A percentile compares a stretch with the other conserved stretches of the same genome.
These are phyloP conservation scores for Botrytis medusae DNA, from an alignment of 2,329 filamentous ascomycete species.

Conservation along the genomic window DNA sequence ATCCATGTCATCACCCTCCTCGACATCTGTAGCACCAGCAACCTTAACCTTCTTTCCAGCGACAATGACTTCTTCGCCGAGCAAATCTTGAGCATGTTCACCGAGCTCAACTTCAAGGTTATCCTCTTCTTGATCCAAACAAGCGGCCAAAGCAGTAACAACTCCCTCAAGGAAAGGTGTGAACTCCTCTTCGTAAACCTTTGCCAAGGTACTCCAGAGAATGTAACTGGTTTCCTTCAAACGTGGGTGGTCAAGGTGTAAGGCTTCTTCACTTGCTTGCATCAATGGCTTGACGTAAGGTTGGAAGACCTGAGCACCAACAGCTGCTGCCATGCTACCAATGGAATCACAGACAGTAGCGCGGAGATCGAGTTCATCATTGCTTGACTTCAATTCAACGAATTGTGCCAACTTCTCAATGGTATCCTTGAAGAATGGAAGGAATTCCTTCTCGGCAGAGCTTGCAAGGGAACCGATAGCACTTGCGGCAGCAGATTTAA, in stretches of 20 bases:
- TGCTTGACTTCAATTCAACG: constrained; percentile 80
- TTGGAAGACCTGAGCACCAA: constrained; percentile 83
- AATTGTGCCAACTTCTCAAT: constrained; percentile 88
- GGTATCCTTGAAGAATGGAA: constrained; percentile 86
- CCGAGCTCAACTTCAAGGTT: constrained; percentile 75
- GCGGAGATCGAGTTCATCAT: constrained; percentile 86
- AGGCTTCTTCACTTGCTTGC: constrained; percentile 86
- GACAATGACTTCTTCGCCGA: constrained; percentile 74
- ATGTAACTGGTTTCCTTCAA: constrained; percentile 97
- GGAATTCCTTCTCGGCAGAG: constrained; percentile 77
- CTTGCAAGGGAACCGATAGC: constrained; percentile 89
- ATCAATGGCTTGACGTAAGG: constrained; percentile 89
- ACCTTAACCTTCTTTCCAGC: constrained; percentile 85
- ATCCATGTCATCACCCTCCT: constrained; percentile 59
- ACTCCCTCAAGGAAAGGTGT: constrained; percentile 75
- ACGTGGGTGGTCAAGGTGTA: constrained; percentile 83
- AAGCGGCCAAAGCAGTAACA: constrained; percentile 77
- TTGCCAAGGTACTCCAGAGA: constrained; percentile 90
- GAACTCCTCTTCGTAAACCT: constrained; percentile 87
- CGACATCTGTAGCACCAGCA: constrained; percentile 60
- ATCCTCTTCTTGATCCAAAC: constrained; percentile 84
- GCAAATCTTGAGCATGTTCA: constrained; percentile 70
- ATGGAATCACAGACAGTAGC: constrained; percentile 90
- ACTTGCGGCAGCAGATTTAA: constrained; percentile 85
- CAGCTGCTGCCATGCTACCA: constrained; percentile 86